Percentiles rank a stretch among this genome's conserved stretches.
Conservation (phyloP, 2,329 filamentous ascomycete species). For the Purpureocillium takamizusanense region DNA sequence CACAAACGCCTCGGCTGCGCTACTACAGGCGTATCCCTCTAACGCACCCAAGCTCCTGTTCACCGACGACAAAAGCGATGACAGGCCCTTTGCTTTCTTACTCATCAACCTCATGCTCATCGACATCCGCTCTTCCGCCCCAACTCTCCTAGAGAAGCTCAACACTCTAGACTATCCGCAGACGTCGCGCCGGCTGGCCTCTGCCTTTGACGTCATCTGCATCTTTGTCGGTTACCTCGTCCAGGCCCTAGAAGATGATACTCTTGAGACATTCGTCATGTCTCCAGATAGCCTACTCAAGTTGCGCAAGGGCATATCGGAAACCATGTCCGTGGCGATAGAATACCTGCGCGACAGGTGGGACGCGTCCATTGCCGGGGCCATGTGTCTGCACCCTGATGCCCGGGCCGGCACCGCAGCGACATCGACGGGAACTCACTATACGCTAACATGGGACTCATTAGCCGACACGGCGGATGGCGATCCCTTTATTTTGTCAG, state of each 20-base stretch:
- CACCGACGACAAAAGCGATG: constrained; percentile 27
- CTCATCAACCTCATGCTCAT: constrained; percentile 57
- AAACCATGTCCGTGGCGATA: constrained; percentile 53
- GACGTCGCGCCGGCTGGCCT: constrained; percentile 45
- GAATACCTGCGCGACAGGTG: constrained; percentile 63
- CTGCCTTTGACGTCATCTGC: constrained; percentile 53
- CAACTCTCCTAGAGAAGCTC: constrained; percentile 48
- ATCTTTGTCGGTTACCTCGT: constrained; percentile 51
- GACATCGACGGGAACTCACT: constrained; percentile 33
- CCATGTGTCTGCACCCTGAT: constrained; percentile 50
- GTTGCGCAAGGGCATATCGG: constrained; percentile 49
- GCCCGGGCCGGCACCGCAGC: constrained; percentile 36
- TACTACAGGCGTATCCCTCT: constrained; percentile 46
- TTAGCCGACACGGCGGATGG: constrained; percentile 35
- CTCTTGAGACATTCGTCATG: constrained; percentile 32
- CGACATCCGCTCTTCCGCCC: constrained; percentile 55
- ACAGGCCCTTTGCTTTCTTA: constrained; percentile 51
- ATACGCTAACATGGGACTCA: constrained; percentile 51
- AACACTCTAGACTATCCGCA: constrained; percentile 43
- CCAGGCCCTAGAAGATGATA: constrained; percentile 40
- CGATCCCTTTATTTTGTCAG: constrained; percentile 52
- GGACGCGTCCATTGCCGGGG: constrained; percentile 56
- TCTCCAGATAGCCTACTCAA: constrained; percentile 52
- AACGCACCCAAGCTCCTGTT: constrained; percentile 43
- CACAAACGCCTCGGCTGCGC: constrained; percentile 46